A percentile compares a stretch with the other conserved stretches of the same genome.
These are phyloP conservation scores for Ilyonectria robusta DNA, from an alignment of 2,329 filamentous ascomycete species.

Conservation along the genomic window DNA sequence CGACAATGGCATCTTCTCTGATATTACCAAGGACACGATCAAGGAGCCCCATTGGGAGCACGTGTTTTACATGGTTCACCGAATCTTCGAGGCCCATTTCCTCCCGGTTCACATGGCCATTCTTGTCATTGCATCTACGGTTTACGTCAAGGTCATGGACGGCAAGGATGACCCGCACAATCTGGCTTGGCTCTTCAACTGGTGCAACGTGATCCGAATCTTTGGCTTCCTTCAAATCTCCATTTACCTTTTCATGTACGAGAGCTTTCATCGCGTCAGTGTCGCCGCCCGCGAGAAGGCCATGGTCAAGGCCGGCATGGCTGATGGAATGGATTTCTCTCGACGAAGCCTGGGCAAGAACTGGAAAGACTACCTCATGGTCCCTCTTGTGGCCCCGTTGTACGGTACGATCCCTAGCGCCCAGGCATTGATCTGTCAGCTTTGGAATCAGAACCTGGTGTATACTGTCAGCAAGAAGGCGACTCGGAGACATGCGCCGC, in stretches of 20 bases:
- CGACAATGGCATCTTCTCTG: slow-evolving; percentile 69
- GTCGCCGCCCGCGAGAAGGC: slow-evolving; percentile 73
- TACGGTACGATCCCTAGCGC: slow-evolving; percentile 78
- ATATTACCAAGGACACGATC: slow-evolving; percentile 66
- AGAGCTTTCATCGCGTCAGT: slow-evolving; percentile 75
- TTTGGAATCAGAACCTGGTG: slow-evolving; percentile 78
- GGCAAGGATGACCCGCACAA: slow-evolving; percentile 65
- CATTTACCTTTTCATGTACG: slow-evolving; percentile 76
- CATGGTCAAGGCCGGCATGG: slow-evolving; percentile 75
- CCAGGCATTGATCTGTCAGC: slow-evolving; percentile 78
- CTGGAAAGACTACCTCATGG: slow-evolving; percentile 73
- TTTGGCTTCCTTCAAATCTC: slow-evolving; percentile 74
- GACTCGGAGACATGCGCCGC: slow-evolving; percentile 65
- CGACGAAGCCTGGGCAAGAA: slow-evolving; percentile 69
- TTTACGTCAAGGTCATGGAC: slow-evolving; percentile 71
- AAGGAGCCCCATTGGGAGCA: slow-evolving; percentile 68
- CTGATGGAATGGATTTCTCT: slow-evolving; percentile 77
- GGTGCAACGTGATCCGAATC: slow-evolving; percentile 73
- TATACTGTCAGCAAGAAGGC: slow-evolving; percentile 82
- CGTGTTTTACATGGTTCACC: slow-evolving; percentile 72
- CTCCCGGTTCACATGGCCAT: slow-evolving; percentile 78
- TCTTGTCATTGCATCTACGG: slow-evolving; percentile 72
- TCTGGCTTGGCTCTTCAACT: slow-evolving; percentile 71
- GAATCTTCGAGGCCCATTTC: slow-evolving; percentile 83
- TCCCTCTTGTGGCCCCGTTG: slow-evolving; percentile 76